Percentiles rank a stretch among this genome's conserved stretches.
These are phyloP conservation scores for Ploettnerulaceae sp. DNA, from an alignment of 2,329 filamentous ascomycete genomes.

Conservation along the genomic window DNA sequence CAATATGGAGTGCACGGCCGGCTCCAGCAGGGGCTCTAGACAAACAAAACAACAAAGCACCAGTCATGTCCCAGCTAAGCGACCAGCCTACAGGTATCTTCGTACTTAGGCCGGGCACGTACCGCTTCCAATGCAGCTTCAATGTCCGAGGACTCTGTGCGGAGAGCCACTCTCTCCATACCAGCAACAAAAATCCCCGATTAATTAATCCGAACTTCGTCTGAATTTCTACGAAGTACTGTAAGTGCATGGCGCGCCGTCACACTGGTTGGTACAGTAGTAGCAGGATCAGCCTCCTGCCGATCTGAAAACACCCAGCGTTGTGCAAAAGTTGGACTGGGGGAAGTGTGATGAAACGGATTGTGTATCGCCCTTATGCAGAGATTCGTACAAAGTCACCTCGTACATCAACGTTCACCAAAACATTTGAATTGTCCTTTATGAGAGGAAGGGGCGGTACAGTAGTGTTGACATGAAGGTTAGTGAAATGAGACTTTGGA, in stretches of 20 bases:
- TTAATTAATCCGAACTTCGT: constrained; percentile 8
- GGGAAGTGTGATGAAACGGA: background rate
- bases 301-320: constrained; percentile 4
- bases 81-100: background rate
- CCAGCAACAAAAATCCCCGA: constrained; percentile 3
- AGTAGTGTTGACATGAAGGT: too few species aligned
- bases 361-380: background rate
- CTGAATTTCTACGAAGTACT: too few species aligned
- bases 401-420: too few species aligned
- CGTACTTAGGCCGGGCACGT: background rate
- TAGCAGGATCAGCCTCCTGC: constrained; percentile 2
- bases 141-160: constrained; percentile 12
- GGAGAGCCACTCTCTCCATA: constrained; percentile 2
- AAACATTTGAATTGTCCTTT: too few species aligned
- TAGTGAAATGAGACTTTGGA: constrained; percentile 1
- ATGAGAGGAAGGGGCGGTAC: too few species aligned
- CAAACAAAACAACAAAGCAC: constrained; percentile 7
- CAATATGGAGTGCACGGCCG: background rate
- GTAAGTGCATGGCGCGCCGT: too few species aligned
- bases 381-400: too few species aligned
- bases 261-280: background rate
- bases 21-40: background rate
- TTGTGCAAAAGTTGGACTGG: background rate
- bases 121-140: constrained; percentile 8
- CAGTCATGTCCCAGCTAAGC: too few species aligned